phyloP scores from a whole-genome alignment of 2,329 filamentous ascomycete species.

The Aspergillus felis region DNA sequence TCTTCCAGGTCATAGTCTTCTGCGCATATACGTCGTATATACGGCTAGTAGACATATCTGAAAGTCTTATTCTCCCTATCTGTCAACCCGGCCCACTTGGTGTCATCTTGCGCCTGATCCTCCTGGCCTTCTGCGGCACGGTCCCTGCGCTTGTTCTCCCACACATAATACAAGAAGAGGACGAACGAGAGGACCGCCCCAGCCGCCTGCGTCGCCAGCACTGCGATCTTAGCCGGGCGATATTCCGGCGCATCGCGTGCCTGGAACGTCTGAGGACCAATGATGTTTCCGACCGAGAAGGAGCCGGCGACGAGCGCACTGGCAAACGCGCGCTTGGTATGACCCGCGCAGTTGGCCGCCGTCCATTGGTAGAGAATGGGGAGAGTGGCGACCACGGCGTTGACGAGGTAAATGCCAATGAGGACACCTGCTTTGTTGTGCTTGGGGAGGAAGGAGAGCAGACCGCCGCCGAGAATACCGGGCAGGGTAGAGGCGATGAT shows the following conservation, averaged over 20 bases:
- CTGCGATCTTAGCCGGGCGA: conserved; percentile 39
- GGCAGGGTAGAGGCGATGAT: conserved; percentile 45
- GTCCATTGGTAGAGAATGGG: conserved; percentile 48
- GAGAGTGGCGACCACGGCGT: conserved; percentile 42
- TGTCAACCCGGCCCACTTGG: conserved; percentile 31
- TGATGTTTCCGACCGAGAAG: conserved; percentile 45
- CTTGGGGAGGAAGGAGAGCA: conserved; percentile 34
- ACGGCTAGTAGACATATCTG: conserved; percentile 30
- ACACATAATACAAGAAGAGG: conserved; percentile 27
- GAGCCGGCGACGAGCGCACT: conserved; percentile 45
- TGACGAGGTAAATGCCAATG: conserved; percentile 44
- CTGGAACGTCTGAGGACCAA: conserved; percentile 46
- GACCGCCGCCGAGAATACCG: conserved; percentile 43
- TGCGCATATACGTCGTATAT: neutral
- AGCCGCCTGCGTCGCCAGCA: conserved; percentile 35
- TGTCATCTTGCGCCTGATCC: conserved; percentile 19
- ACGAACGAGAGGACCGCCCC: conserved; percentile 26
- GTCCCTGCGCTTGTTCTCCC: conserved; percentile 30
- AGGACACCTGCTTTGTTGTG: conserved; percentile 42
- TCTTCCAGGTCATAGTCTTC: neutral
- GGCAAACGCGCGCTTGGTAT: conserved; percentile 49
- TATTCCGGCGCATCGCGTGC: conserved; percentile 42
- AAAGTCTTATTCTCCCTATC: conserved; percentile 33
- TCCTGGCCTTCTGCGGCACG: conserved; percentile 3
- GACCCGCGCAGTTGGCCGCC: conserved; percentile 46